Percentiles rank a stretch among this genome's conserved stretches.
Evolutionary conservation across 805 yeast species (phyloP).

Genomic region (Sugiyamaella lignohabitans): DNA sequence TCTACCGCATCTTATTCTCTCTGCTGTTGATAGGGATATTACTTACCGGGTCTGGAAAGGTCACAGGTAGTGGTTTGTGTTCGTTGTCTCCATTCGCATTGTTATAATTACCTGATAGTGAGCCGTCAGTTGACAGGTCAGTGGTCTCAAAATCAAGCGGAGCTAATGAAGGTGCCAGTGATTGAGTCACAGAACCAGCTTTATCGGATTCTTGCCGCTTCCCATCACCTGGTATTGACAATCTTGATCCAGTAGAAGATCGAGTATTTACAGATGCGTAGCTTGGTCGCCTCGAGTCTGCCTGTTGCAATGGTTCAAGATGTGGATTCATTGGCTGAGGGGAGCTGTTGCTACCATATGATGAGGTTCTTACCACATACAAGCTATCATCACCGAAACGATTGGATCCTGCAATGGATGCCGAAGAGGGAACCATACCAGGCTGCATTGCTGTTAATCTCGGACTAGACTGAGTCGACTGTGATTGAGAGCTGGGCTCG

Average conservation of each 20-base stretch:
- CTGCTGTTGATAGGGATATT: too few relatives aligned
- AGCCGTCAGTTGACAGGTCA: not conserved
- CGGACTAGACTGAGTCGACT: constrained; percentile 1
- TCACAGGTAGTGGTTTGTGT: constrained; percentile 1
- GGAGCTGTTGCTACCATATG: constrained; percentile 1
- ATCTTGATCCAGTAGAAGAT: constrained; percentile 10
- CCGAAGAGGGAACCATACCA: not conserved
- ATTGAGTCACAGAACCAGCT: not conserved
- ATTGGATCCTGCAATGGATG: not conserved
- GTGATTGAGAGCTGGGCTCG: not conserved
- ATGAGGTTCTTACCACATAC: constrained; percentile 1
- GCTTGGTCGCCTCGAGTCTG: constrained; percentile 14
- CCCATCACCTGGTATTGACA: not conserved
- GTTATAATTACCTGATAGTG: not conserved
- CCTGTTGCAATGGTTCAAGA: too few relatives aligned
- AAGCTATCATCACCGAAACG: constrained; percentile 8
- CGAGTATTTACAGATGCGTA: constrained; percentile 13
- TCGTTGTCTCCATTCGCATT: too few relatives aligned
- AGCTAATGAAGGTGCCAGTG: not conserved
- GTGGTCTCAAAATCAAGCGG: not conserved
- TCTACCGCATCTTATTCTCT: too few relatives aligned
- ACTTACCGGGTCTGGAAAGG: constrained; percentile 18
- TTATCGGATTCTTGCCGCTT: not conserved
- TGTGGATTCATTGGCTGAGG: not conserved
- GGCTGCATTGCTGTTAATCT: constrained; percentile 3